A percentile compares a stretch with the other conserved stretches of the same genome.
phyloP scores from a whole-genome alignment of 2,329 filamentous ascomycete genomes.

The Paraphaeosphaeria sporulosa region DNA sequence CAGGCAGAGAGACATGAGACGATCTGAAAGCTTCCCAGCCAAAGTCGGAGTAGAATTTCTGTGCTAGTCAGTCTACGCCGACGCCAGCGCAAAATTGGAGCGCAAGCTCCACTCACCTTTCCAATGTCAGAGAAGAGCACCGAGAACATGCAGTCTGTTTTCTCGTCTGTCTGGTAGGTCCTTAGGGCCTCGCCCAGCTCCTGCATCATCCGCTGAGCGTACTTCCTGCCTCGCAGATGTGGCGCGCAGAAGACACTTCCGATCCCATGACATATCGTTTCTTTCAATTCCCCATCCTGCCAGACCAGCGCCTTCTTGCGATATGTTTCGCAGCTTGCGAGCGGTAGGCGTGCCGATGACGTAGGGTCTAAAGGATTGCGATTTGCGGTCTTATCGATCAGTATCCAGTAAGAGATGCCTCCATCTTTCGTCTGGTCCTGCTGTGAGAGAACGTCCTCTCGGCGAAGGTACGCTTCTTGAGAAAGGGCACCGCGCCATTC shows the following conservation, averaged over 20 bases:
- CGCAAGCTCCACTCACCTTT: slow-evolving; percentile 55
- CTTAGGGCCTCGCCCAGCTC: slow-evolving; percentile 67
- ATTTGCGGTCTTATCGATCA: slow-evolving; percentile 57
- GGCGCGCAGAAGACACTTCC: slow-evolving; percentile 80
- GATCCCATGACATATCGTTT: slow-evolving; percentile 74
- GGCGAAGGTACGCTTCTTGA: slow-evolving; percentile 63
- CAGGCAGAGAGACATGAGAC: slow-evolving; percentile 71
- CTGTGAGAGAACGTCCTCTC: slow-evolving; percentile 61
- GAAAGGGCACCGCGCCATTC: slow-evolving; percentile 66
- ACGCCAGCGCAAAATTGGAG: slow-evolving; percentile 65
- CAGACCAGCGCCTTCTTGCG: slow-evolving; percentile 57
- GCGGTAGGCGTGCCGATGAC: slow-evolving; percentile 52
- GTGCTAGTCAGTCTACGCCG: slow-evolving; percentile 69
- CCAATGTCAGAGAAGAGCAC: slow-evolving; percentile 89
- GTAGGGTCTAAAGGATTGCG: slow-evolving; percentile 46
- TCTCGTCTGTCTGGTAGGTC: slow-evolving; percentile 58
- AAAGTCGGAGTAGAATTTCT: slow-evolving; percentile 77
- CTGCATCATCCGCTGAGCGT: slow-evolving; percentile 80
- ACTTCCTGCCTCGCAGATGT: slow-evolving; percentile 73
- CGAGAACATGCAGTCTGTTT: slow-evolving; percentile 67
- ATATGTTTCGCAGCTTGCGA: slow-evolving; percentile 67
- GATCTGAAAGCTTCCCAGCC: slow-evolving; percentile 82
- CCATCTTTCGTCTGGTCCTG: slow-evolving; percentile 63
- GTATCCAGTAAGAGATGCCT: slow-evolving; percentile 66
- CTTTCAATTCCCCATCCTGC: slow-evolving; percentile 56